Evolutionary conservation across 2,329 filamentous ascomycete species (phyloP).

Genomic region (Verticillium longisporum): DNA sequence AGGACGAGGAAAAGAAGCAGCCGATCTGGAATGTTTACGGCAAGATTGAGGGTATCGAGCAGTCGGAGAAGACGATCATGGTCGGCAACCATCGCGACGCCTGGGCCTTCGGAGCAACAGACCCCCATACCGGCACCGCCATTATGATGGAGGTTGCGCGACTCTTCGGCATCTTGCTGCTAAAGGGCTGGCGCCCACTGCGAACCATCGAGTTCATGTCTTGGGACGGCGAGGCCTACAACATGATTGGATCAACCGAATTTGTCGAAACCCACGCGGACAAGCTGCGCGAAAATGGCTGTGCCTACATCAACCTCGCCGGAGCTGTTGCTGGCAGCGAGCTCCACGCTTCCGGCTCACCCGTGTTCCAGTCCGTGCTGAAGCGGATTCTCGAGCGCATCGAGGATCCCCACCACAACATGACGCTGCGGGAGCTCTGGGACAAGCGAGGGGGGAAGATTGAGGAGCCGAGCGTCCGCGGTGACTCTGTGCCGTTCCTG

Average conservation of each 20-base stretch:
- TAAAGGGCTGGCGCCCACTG: slow-evolving; percentile 79
- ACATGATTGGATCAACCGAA: slow-evolving; percentile 88
- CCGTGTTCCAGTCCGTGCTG: slow-evolving; percentile 68
- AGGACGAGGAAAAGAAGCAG: slow-evolving; percentile 76
- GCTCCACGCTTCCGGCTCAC: slow-evolving; percentile 75
- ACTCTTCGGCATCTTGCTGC: slow-evolving; percentile 72
- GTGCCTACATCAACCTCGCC: slow-evolving; percentile 90
- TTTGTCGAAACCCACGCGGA: slow-evolving; percentile 83
- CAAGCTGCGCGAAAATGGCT: slow-evolving; percentile 62
- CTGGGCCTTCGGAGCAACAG: slow-evolving; percentile 81
- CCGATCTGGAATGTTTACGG: slow-evolving; percentile 91
- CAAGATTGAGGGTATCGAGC: slow-evolving; percentile 76
- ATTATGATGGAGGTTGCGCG: slow-evolving; percentile 84
- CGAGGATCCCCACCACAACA: slow-evolving; percentile 63
- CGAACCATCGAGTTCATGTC: slow-evolving; percentile 96
- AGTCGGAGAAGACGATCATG: slow-evolving; percentile 74
- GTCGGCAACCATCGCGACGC: slow-evolving; percentile 91
- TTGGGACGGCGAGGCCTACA: slow-evolving; percentile 93
- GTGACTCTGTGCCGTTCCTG: slow-evolving; percentile 88
- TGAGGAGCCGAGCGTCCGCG: slow-evolving; percentile 56
- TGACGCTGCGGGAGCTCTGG: slow-evolving; percentile 71
- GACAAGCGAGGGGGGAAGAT: slow-evolving; percentile 55
- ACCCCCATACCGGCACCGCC: slow-evolving; percentile 83
- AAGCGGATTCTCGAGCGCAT: slow-evolving; percentile 68
- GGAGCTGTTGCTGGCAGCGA: slow-evolving; percentile 68